Percentiles rank a stretch among this genome's conserved stretches.
These are phyloP conservation scores for Quercus aquifolioides DNA, from an alignment of 306 rosid genomes.

Conservation along the genomic window DNA sequence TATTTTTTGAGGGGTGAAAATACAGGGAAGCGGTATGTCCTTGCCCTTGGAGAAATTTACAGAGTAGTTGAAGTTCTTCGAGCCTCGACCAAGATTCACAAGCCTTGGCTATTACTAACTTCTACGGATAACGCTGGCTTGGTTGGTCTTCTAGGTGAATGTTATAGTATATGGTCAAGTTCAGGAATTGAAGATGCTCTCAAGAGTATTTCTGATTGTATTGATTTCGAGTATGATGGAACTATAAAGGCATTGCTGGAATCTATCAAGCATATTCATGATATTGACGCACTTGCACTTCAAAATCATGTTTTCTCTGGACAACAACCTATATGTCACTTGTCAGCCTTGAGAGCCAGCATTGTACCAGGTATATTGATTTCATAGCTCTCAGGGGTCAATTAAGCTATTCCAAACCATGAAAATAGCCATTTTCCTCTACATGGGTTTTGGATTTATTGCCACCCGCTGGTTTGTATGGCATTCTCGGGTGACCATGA, in stretches of 20 bases:
- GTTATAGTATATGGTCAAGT: conserved; percentile 62
- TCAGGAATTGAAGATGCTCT: conserved; percentile 83
- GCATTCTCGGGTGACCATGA: not conserved
- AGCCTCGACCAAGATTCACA: conserved; percentile 63
- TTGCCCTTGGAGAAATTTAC: conserved; percentile 83
- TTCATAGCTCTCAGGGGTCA: not conserved
- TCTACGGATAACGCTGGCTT: conserved; percentile 39
- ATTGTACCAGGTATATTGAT: conserved; percentile 64
- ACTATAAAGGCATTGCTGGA: conserved; percentile 41
- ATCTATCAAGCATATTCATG: conserved; percentile 56
- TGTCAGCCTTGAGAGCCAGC: conserved; percentile 64
- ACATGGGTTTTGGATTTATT: not conserved
- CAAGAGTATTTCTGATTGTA: conserved; percentile 32
- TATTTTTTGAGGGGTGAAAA: conserved; percentile 2
- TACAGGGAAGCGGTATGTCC: conserved; percentile 60
- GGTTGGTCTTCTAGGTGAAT: conserved; percentile 53
- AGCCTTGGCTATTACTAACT: conserved; percentile 64
- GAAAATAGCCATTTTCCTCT: not conserved
- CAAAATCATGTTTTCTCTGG: conserved; percentile 46
- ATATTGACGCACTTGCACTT: conserved; percentile 54
- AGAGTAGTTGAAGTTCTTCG: conserved; percentile 67
- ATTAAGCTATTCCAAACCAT: not conserved
- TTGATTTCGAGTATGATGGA: conserved; percentile 28
- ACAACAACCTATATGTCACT: conserved; percentile 52
- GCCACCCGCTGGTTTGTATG: not conserved